Percentiles rank a stretch among this genome's conserved stretches.
phyloP scores from a whole-genome alignment of 805 yeast species.

The Yamadazyma tumulicola region DNA sequence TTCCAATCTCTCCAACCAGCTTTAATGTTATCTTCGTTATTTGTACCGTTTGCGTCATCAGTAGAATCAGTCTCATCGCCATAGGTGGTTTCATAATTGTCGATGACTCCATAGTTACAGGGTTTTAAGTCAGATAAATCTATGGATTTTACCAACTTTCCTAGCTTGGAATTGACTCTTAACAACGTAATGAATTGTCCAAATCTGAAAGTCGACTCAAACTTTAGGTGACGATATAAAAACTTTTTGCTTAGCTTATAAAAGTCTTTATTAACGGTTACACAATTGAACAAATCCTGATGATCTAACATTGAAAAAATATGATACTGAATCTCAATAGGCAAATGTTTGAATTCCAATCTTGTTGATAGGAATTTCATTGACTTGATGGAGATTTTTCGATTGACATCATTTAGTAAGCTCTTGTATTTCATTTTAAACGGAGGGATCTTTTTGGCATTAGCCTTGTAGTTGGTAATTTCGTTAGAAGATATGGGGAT shows the following conservation, averaged over 20 bases:
- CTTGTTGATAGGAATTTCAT: slow-evolving; percentile 18
- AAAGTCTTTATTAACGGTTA: slow-evolving; percentile 51
- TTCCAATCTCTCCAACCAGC: slow-evolving; percentile 97
- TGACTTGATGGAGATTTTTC: slow-evolving; percentile 38
- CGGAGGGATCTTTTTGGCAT: slow-evolving; percentile 3
- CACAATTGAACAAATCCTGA: slow-evolving; percentile 35
- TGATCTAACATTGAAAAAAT: slow-evolving; percentile 34
- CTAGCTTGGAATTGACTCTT: slow-evolving; percentile 53
- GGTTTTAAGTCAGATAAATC: slow-evolving; percentile 52
- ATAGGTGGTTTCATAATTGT: neutral
- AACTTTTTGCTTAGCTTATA: slow-evolving; percentile 50
- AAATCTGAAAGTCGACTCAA: slow-evolving; percentile 71
- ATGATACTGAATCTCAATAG: slow-evolving; percentile 40
- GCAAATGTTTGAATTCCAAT: slow-evolving; percentile 26
- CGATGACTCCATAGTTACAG: slow-evolving; percentile 23
- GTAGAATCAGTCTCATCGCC: slow-evolving; percentile 3
- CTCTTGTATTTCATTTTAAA: slow-evolving; percentile 49
- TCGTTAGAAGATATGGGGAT: slow-evolving; percentile 37
- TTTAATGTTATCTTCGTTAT: slow-evolving; percentile 29
- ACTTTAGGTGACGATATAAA: slow-evolving; percentile 51
- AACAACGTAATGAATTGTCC: slow-evolving; percentile 75
- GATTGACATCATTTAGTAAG: slow-evolving; percentile 45
- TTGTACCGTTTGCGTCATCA: slow-evolving; percentile 8
- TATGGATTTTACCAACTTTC: slow-evolving; percentile 50
- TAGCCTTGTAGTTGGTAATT: slow-evolving; percentile 14